A percentile compares a stretch with the other conserved stretches of the same genome.
Evolutionary conservation across 768 basidiomycete species (phyloP).

Genomic region (Podaxis sp.): DNA sequence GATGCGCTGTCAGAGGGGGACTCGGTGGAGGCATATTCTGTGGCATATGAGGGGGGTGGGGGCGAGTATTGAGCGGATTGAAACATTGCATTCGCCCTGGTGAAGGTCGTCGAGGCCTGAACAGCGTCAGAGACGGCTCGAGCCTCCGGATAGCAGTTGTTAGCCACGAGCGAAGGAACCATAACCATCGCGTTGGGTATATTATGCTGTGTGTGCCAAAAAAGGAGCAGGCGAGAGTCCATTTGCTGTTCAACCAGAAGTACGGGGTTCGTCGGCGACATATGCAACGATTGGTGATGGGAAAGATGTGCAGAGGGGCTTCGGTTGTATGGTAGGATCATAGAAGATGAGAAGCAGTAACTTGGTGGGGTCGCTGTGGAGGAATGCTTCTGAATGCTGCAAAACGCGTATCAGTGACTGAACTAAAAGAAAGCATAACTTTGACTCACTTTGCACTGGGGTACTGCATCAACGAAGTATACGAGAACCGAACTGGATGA

Average conservation of each 20-base stretch:
- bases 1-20: not conserved
- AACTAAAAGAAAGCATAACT: not conserved
- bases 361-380: not conserved
- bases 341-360: not conserved
- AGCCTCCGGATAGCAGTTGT: not conserved
- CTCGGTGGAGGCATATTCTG: not conserved
- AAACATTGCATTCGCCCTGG: not conserved
- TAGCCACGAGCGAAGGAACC: not conserved
- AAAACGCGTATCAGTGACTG: not conserved
- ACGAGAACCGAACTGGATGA: not conserved
- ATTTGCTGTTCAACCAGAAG: not conserved
- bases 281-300: not conserved
- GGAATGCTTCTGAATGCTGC: not conserved
- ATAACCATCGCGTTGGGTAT: not conserved
- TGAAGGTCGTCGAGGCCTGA: not conserved
- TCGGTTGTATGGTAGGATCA: not conserved
- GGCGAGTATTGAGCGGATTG: not conserved
- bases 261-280: not conserved
- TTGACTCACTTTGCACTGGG: not conserved
- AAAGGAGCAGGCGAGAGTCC: not conserved
- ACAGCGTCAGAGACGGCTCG: not conserved
- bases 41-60: not conserved
- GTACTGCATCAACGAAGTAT: not conserved
- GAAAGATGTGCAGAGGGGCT: not conserved
- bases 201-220: not conserved